Evolutionary conservation across 2,329 filamentous ascomycete species (phyloP), one percentile per base, ranked within the genome.

Genomic region (Microsporum audouinii): DNA sequence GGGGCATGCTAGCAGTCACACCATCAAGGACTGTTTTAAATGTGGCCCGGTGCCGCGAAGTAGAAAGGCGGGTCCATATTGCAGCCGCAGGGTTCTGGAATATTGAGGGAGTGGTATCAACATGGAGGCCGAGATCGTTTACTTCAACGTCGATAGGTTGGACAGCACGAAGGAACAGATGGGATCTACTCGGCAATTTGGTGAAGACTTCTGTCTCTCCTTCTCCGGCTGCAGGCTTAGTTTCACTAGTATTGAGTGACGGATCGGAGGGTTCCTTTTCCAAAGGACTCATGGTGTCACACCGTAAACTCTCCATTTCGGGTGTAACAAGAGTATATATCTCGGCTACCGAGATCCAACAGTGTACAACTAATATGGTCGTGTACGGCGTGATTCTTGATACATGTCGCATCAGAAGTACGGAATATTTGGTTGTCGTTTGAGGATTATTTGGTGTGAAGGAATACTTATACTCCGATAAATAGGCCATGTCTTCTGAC

Each of bases 1-100:
- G 79, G 2, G 78, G 77, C 69, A 90, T 80, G 29, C 83, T 79
- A 1, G 86, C 86, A 64, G 81, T 81, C 53, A 90, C 81, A 34
- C 81, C 80, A 59, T 84, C 76, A 7, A 91, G 74, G 8, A 91
- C 82, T 4, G 70, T 71, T 65, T 79, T 80, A 58, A 71, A 62
- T 8, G 61, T 29, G 29, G 70, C 63, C 63, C 71, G 53, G 63
- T 68, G 65, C 31, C 17, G 39, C 23, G 55, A 39, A 17, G 33
- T 33, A 66, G 70, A 63, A 67, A 73, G 23, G 8, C 65, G 68
- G 34, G 61, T 64, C 69, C 69, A 72, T 62, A 75, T 65, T 51
- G 72, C 67, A 14, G 65, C 60, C 36, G 68, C 71, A 17, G 68
- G 67, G 12, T 65, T 70, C 65, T 70, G 66, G 70, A 68, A 75